Evolutionary conservation across 176 grass and related monocot genomes (phyloP), one percentile per base, ranked within the genome.

Genomic region (Oryza brachyantha): DNA sequence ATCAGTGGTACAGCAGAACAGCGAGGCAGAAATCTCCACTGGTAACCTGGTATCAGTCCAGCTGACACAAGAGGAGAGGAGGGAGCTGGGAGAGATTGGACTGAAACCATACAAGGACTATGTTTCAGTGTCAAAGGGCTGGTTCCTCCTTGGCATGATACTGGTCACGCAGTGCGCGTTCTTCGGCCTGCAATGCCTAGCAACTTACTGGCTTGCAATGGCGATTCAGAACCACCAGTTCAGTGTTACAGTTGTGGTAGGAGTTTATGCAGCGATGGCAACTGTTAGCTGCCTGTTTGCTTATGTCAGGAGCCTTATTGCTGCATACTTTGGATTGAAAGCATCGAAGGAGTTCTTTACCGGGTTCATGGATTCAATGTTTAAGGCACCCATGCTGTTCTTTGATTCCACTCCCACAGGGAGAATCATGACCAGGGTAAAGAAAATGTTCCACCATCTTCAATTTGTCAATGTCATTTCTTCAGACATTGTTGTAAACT

Each of bases 311-410:
- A 94, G 85, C 66, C 80, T 92, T 73, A 38, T 88, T 11, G 80
- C 89, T 13, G 95, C 95, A 14, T 69, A 89, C 64, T 85, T 94
- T 64, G 95, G 95, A 61, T 72, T 94, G n/a, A 92, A 84, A 75
- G 95, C 89, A 5, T 97, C 95, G 3, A 92, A 77, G 61, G 92
- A 91, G 68, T 97, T 97, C 78, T 97, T 97, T 14, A 81, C 88
- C 0, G 77, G 76, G 6, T 88, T 94, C 89, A 94, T 97, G 85
- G 90, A 94, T 86, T 97, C 92, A 3, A 61, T 97, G 34, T 97
- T 97, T 60, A 90, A 84, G 59, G 89, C 91, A 17, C 94, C 94
- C 21, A 97, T 97, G 94, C 21, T 91, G 2, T 97, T 97, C 72
- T 94, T 97, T 29, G 89, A 97, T 78, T 97, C 91, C 34, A 97